Base-by-base conservation (phyloP, 495 filamentous ascomycete genomes). In the Neurospora sp. region DNA sequence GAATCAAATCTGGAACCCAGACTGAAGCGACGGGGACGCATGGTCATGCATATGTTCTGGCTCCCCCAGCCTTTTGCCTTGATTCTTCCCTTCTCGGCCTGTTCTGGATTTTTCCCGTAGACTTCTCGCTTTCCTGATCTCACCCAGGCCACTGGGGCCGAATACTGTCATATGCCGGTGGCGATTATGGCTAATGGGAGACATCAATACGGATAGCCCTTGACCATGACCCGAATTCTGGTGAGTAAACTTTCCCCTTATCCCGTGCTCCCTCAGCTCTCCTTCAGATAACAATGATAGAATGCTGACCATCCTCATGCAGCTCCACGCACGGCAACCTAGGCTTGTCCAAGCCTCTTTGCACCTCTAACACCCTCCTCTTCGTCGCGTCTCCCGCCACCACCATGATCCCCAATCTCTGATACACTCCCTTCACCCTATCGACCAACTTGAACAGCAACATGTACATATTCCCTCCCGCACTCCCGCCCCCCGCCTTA, bases 251-350 rank as follows among this genome's bases (percentile, higher is more conserved):
- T 48, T 11, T 5, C n/a, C n/a, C 40, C n/a, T 44, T 3, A n/a
- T 0, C 16, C 41, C 0, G 41, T 42, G 14, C 41, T 18, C 1
- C 1, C 41, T n/a, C 3, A 9, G 2, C 16, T 0, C n/a, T 11
- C n/a, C 20, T 2, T 53, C 46, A 53, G 2, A 22, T 61, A 6
- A 61, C 22, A 16, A 61, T 61, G 6, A 61, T 31, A 16, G 53
- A 31, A 61, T 61, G 53, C 6, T 31, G 53, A 61, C 22, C 53
- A 61, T 61, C 53, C 2, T 61, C 53, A 3, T 61, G 48, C 0
- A 59, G 48, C 48, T 59, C 48, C 0, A 14, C 48, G 48, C 48
- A 59, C 11, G 48, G 48, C 0, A 59, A 14, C 2, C 11, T 12
- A 31, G 48, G 48, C 5, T 59, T 59, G 20, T 59, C 48, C 20